Conservation (phyloP, 129 eudicot species). For the Flaveria robusta region DNA sequence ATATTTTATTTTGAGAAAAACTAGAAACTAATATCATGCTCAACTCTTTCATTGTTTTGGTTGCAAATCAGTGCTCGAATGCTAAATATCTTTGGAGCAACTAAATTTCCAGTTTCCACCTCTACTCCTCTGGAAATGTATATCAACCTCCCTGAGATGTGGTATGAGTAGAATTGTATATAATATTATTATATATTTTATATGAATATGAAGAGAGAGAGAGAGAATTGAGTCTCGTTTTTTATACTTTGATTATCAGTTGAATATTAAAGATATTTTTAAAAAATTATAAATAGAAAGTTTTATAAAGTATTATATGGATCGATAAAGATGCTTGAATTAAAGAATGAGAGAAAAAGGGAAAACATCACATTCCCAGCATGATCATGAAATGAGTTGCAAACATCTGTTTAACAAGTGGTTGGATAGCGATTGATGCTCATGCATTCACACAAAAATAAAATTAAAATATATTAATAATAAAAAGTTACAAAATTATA, state of each 20-base stretch:
- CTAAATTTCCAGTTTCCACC: too few species aligned
- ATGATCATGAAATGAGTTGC: conserved; percentile 6
- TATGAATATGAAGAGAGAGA: too few species aligned
- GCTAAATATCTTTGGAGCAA: too few species aligned
- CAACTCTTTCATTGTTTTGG: too few species aligned
- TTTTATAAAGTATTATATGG: not conserved
- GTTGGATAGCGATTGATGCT: conserved; percentile 14
- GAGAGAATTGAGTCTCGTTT: too few species aligned
- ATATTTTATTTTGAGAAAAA: too few species aligned
- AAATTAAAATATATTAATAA: not conserved
- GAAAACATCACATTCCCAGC: not conserved
- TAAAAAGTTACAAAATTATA: not conserved
- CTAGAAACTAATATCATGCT: too few species aligned
- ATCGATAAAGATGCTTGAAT: not conserved
- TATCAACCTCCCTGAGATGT: too few species aligned
- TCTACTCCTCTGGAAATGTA: too few species aligned
- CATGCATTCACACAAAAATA: not conserved
- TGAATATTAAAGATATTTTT: not conserved
- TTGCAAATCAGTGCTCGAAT: too few species aligned
- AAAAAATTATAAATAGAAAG: not conserved
- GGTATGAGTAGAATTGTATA: too few species aligned
- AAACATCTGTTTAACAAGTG: conserved; percentile 9
- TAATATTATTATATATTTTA: too few species aligned
- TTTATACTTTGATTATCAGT: not conserved
- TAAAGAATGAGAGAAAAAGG: not conserved